Evolutionary conservation across 179 eudicot species (phyloP).

Genomic region (Amaranthus tricolor): DNA sequence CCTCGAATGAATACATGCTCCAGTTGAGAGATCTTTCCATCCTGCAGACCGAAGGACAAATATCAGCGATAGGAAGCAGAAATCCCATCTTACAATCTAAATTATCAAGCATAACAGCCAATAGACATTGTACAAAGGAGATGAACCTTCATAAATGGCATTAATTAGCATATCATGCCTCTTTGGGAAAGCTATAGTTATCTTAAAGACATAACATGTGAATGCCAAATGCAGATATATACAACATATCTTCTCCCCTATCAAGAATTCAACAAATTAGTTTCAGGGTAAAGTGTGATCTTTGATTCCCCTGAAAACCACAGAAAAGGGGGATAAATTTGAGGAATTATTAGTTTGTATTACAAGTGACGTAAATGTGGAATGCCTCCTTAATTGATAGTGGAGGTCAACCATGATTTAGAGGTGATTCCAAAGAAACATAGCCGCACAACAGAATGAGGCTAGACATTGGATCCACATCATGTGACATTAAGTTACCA

Average conservation of each 20-base stretch:
- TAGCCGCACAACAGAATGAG: background rate
- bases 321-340: no score
- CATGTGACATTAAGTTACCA: background rate
- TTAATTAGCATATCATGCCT: background rate
- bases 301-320: no score
- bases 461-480: background rate
- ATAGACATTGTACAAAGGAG: background rate
- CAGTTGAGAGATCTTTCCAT: conserved; percentile 89
- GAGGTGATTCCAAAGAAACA: background rate
- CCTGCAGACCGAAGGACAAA: conserved; percentile 43
- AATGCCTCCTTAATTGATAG: background rate
- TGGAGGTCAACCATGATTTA: background rate
- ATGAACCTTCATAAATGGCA: background rate
- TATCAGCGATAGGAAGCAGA: conserved; percentile 1
- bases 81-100: background rate
- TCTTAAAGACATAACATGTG: background rate
- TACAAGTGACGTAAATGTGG: background rate
- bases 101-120: background rate
- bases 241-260: background rate
- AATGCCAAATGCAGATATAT: background rate
- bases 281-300: background rate
- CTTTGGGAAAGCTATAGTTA: background rate
- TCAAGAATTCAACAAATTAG: background rate
- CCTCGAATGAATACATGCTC: conserved; percentile 98
- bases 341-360: background rate